Evolutionary conservation across 1,284 basidiomycete genomes (phyloP).

Genomic region (Leccinum pachyderme): DNA sequence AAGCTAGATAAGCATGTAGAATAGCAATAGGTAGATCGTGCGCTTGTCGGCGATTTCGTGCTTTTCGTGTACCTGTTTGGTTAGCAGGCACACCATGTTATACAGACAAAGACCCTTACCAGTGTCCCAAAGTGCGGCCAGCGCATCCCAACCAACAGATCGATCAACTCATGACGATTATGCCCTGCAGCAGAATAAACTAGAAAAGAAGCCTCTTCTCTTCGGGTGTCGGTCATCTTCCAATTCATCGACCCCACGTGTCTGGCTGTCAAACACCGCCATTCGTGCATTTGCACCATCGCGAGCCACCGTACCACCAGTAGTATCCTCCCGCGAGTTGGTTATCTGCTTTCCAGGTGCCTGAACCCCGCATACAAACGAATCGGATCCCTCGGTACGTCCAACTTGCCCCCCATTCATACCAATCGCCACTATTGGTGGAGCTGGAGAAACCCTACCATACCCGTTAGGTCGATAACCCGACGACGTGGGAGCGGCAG

Average conservation of each 20-base stretch:
- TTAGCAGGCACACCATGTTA: not conserved
- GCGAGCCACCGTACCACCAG: slow-evolving; percentile 38
- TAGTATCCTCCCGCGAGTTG: slow-evolving; percentile 46
- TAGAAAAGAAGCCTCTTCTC: slow-evolving; percentile 33
- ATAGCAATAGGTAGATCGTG: slow-evolving; percentile 37
- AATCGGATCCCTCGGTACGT: slow-evolving; percentile 54
- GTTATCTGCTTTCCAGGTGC: slow-evolving; percentile 46
- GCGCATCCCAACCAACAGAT: slow-evolving; percentile 24
- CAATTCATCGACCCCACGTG: slow-evolving; percentile 36
- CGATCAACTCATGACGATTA: slow-evolving; percentile 23
- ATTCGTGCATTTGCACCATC: slow-evolving; percentile 43
- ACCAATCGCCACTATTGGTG: slow-evolving; percentile 32
- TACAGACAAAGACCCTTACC: slow-evolving; percentile 15
- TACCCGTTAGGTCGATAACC: slow-evolving; percentile 53
- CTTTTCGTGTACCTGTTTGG: slow-evolving; percentile 9
- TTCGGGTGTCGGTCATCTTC: slow-evolving; percentile 36
- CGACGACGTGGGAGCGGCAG: slow-evolving; percentile 53
- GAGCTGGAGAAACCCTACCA: slow-evolving; percentile 57
- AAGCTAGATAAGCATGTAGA: slow-evolving; percentile 34
- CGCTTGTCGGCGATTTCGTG: slow-evolving; percentile 31
- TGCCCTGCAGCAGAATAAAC: slow-evolving; percentile 34
- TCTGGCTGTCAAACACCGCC: slow-evolving; percentile 56
- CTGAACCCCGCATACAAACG: slow-evolving; percentile 57
- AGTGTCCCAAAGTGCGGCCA: slow-evolving; percentile 29
- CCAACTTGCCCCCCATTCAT: slow-evolving; percentile 36